Conservation (phyloP, 352 stramenopile species). For the Globisporangium lucens region DNA sequence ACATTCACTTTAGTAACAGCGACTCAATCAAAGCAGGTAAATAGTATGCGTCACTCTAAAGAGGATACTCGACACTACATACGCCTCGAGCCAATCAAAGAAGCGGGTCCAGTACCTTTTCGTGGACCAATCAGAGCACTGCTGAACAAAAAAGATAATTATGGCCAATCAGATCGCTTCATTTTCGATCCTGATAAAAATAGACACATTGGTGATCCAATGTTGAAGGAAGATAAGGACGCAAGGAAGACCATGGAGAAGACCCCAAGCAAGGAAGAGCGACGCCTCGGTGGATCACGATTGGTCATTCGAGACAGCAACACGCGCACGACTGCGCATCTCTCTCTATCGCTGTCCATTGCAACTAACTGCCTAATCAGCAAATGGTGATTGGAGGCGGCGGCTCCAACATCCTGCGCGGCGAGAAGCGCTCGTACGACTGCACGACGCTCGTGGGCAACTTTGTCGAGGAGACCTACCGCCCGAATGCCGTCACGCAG, state of each 20-base stretch:
- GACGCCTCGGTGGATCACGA: neutral
- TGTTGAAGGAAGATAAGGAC: neutral
- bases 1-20: no score
- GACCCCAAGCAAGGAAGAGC: neutral
- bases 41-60: neutral
- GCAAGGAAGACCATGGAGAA: neutral
- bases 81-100: neutral
- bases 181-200: constrained; percentile 3
- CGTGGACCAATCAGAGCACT: constrained; percentile 4
- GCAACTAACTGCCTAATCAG: neutral
- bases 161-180: constrained; percentile 2
- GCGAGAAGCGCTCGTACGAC: constrained; percentile 72
- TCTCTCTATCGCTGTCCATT: neutral
- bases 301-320: neutral
- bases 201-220: neutral
- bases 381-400: constrained; percentile 42
- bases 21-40: neutral
- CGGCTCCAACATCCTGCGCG: constrained; percentile 79
- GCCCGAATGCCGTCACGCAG: constrained; percentile 42
- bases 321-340: neutral
- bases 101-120: neutral
- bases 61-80: no score
- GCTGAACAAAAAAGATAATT: no score
- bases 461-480: constrained; percentile 79
- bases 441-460: constrained; percentile 81